These are phyloP conservation scores for Wickerhamiella nectarea DNA, from an alignment of 805 yeast genomes.

Conservation along the genomic window DNA sequence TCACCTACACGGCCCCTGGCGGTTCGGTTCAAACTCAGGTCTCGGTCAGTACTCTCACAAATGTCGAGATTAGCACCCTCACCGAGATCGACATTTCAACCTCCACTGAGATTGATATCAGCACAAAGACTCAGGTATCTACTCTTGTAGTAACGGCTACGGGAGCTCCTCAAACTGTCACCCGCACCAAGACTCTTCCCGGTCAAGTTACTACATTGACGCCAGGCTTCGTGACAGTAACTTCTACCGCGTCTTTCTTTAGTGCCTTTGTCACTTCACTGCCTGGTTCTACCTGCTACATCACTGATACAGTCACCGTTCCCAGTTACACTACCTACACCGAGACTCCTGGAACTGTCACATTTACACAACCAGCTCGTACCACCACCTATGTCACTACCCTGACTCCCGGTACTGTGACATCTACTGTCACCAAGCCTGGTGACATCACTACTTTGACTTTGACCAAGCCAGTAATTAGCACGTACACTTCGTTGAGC, in stretches of 20 bases:
- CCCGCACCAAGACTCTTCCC: background rate
- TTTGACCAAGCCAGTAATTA: background rate
- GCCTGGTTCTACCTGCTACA: background rate
- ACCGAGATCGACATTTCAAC: no score
- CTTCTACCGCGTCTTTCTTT: background rate
- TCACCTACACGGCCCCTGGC: background rate
- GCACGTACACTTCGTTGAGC: background rate
- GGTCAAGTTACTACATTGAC: constrained; percentile 5
- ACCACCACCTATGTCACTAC: constrained; percentile 4
- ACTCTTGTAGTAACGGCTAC: constrained; percentile 7
- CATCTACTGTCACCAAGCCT: constrained; percentile 1
- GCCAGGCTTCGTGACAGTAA: constrained; percentile 2
- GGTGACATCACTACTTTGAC: background rate
- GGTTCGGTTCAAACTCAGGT: background rate
- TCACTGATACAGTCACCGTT: background rate
- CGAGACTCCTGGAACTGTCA: constrained; percentile 4
- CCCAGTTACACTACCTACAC: constrained; percentile 6
- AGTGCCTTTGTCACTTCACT: constrained; percentile 1
- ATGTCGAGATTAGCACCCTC: background rate
- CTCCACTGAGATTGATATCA: background rate
- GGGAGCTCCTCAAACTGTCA: background rate
- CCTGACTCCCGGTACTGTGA: constrained; percentile 5
- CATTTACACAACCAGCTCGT: constrained; percentile 3
- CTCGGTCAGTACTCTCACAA: background rate
- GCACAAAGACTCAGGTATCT: background rate